Evolutionary conservation across 495 filamentous ascomycete species (phyloP).

Genomic region (Pseudevernia furfuracea): DNA sequence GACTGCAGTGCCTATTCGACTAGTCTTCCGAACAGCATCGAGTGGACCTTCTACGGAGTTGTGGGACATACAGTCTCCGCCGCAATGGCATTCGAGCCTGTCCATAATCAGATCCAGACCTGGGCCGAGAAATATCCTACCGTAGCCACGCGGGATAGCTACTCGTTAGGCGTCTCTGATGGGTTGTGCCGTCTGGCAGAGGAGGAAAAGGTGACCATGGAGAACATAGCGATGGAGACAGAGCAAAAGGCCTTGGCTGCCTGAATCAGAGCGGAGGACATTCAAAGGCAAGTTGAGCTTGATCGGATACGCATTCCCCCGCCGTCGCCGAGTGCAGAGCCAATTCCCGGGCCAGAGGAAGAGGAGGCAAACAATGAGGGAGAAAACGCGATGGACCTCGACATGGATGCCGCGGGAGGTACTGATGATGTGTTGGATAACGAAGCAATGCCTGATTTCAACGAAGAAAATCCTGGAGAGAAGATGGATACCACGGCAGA

Average conservation of each 20-base stretch:
- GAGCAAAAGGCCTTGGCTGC: slow-evolving; percentile 24
- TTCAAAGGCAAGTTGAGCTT: slow-evolving; percentile 13
- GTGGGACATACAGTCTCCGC: slow-evolving; percentile 31
- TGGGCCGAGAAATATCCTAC: slow-evolving; percentile 28
- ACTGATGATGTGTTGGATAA: neutral
- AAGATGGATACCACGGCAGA: slow-evolving; percentile 13
- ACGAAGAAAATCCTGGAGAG: slow-evolving; percentile 15
- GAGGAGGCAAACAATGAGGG: neutral
- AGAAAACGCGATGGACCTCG: slow-evolving; percentile 8
- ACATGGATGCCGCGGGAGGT: neutral
- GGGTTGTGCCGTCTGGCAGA: slow-evolving; percentile 28
- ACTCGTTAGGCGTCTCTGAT: slow-evolving; percentile 30
- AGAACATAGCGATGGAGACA: slow-evolving; percentile 24
- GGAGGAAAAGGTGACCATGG: slow-evolving; percentile 25
- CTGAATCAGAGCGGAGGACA: slow-evolving; percentile 23
- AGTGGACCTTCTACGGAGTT: slow-evolving; percentile 33
- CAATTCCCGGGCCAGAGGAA: neutral
- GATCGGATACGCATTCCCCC: slow-evolving; percentile 11
- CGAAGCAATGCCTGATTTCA: slow-evolving; percentile 11
- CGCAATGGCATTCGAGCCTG: slow-evolving; percentile 30
- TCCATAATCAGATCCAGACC: slow-evolving; percentile 30
- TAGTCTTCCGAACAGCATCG: slow-evolving; percentile 1
- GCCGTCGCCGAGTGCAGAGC: neutral
- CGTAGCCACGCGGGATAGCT: slow-evolving; percentile 27
- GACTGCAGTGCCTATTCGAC: slow-evolving; percentile 23